These are phyloP conservation scores for Spatholobus suberectus DNA, from an alignment of 306 rosid species.

Conservation along the genomic window DNA sequence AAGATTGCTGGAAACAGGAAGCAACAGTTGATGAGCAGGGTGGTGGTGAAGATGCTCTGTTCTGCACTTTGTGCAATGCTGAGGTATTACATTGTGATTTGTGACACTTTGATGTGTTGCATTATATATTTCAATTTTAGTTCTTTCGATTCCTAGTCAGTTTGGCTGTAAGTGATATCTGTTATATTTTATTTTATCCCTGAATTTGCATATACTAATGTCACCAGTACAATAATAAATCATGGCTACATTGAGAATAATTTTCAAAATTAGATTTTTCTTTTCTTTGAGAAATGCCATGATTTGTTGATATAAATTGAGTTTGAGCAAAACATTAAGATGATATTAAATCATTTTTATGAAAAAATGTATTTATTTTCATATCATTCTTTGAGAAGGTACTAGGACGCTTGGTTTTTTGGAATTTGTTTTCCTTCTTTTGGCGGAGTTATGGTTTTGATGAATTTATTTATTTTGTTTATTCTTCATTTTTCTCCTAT, in stretches of 20 bases:
- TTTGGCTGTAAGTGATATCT: constrained; percentile 12
- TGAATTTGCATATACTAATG: neutral
- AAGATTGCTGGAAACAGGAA: constrained; percentile 88
- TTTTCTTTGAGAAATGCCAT: constrained; percentile 17
- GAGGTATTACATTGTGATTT: constrained; percentile 67
- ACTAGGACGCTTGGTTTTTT: constrained; percentile 6
- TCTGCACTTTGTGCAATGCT: constrained; percentile 97
- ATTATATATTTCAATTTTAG: constrained; percentile 15
- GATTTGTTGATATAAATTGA: constrained; percentile 7
- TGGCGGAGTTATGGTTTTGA: neutral
- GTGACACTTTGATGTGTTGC: constrained; percentile 23
- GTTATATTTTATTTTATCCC: constrained; percentile 7
- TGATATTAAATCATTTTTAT: neutral
- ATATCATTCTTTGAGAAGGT: constrained; percentile 21
- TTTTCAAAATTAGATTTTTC: neutral
- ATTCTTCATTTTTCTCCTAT: constrained; percentile 4
- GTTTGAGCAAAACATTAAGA: neutral
- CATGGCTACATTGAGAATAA: constrained; percentile 9
- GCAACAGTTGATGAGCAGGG: constrained; percentile 70
- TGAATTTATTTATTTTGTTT: constrained; percentile 10
- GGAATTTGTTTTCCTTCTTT: neutral
- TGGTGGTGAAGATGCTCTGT: constrained; percentile 84
- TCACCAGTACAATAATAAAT: constrained; percentile 17
- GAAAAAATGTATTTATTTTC: neutral
- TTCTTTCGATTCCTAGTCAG: constrained; percentile 23